Evolutionary conservation across 2,329 filamentous ascomycete species (phyloP).

Genomic region (Chaetomium sp.): DNA sequence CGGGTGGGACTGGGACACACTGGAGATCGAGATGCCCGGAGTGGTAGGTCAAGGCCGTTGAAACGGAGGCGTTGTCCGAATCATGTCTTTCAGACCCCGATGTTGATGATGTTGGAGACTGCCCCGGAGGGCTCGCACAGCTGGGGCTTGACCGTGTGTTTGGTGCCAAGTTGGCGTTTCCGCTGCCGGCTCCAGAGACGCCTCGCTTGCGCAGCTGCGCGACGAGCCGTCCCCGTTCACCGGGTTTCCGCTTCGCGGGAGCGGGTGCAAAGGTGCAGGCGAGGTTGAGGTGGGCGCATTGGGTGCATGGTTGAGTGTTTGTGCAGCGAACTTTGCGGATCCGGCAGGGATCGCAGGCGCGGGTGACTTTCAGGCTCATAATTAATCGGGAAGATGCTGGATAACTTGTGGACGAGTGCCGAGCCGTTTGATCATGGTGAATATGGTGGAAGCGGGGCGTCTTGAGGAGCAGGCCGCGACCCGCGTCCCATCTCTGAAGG

Average conservation of each 20-base stretch:
- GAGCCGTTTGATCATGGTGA: too few species aligned
- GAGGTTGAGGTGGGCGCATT: slow-evolving; percentile 9
- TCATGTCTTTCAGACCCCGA: too few species aligned
- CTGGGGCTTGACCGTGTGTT: not conserved
- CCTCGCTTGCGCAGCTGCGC: slow-evolving; percentile 3
- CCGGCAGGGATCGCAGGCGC: slow-evolving; percentile 7
- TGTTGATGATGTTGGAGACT: too few species aligned
- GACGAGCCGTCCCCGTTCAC: slow-evolving; percentile 4
- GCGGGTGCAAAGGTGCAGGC: slow-evolving; percentile 6
- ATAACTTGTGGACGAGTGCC: too few species aligned
- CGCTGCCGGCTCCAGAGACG: not conserved
- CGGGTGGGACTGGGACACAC: not conserved
- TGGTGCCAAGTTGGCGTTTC: not conserved
- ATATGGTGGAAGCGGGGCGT: too few species aligned
- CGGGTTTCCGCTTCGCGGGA: slow-evolving; percentile 1
- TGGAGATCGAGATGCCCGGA: too few species aligned
- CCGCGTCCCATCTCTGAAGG: too few species aligned
- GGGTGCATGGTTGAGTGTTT: slow-evolving; percentile 3
- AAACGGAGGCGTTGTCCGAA: too few species aligned
- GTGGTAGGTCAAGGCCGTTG: too few species aligned
- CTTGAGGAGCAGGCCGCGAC: too few species aligned
- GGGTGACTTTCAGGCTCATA: not conserved
- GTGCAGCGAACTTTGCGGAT: slow-evolving; percentile 7
- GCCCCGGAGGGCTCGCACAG: not conserved
- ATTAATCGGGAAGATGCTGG: not conserved